phyloP scores from a whole-genome alignment of 1,139 yeast species.

The Suhomyces yuchorum region DNA sequence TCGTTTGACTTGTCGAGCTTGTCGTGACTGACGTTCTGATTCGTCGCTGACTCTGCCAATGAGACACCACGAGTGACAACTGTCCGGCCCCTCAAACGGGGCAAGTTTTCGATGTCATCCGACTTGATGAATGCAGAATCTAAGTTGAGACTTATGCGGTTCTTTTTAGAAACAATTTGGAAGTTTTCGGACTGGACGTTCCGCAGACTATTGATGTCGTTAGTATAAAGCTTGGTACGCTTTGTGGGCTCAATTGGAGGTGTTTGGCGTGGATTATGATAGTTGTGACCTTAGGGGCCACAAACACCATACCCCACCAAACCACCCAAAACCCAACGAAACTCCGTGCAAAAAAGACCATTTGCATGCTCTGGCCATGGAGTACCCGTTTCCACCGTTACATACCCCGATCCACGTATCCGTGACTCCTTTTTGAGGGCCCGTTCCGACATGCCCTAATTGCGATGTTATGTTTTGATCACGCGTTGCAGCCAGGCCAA shows the following conservation, averaged over 20 bases:
- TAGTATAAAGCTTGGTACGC: not conserved
- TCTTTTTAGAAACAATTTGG: slow-evolving; percentile 15
- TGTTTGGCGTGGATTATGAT: not conserved
- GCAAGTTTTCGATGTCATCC: slow-evolving; percentile 28
- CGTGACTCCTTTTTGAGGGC: slow-evolving; percentile 25
- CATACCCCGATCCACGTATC: slow-evolving; percentile 48
- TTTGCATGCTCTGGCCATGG: not conserved
- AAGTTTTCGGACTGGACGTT: slow-evolving; percentile 17
- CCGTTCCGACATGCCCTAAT: slow-evolving; percentile 10
- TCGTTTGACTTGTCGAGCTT: not conserved
- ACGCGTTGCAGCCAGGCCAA: slow-evolving; percentile 10
- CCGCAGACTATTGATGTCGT: slow-evolving; percentile 13
- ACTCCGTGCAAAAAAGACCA: not conserved
- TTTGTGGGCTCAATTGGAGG: not conserved
- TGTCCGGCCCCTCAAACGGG: slow-evolving; percentile 23
- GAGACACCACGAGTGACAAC: slow-evolving; percentile 3
- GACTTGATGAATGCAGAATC: slow-evolving; percentile 30
- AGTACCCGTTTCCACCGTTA: slow-evolving; percentile 9
- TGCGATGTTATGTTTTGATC: not conserved
- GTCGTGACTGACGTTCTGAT: not conserved
- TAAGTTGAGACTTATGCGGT: slow-evolving; percentile 16
- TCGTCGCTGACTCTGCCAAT: slow-evolving; percentile 2
- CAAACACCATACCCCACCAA: not conserved
- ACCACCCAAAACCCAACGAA: not conserved
- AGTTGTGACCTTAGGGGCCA: not conserved